phyloP scores from a whole-genome alignment of 169 alveolate species.

The Eimeria acervulina region DNA sequence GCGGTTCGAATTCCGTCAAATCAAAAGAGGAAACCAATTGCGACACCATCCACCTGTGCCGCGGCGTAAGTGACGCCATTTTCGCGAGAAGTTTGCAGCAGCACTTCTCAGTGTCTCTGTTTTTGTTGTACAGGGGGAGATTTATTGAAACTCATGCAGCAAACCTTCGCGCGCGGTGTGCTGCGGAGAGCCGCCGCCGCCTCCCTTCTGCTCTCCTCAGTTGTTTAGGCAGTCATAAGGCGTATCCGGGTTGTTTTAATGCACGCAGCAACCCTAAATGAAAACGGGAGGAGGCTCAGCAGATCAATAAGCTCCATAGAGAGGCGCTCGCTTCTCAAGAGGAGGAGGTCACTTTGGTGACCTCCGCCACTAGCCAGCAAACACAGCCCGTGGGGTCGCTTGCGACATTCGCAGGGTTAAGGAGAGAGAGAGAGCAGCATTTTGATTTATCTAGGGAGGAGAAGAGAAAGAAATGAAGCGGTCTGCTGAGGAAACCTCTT shows the following conservation, averaged over 20 bases:
- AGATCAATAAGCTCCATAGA: background rate
- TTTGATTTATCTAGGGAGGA: background rate
- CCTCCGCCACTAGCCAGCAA: background rate
- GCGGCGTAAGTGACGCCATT: constrained; percentile 76
- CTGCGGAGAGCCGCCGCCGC: background rate
- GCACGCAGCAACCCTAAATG: background rate
- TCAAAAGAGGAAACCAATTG: constrained; percentile 66
- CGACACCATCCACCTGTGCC: constrained; percentile 83
- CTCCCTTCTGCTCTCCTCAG: background rate
- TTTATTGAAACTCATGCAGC: background rate
- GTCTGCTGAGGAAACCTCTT: background rate
- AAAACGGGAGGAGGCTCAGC: background rate
- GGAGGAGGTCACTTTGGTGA: constrained; percentile 25
- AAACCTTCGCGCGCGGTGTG: background rate
- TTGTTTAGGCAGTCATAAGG: background rate
- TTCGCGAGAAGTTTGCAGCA: background rate
- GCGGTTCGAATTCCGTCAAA: constrained; percentile 44
- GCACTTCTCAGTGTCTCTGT: background rate
- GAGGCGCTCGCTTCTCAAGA: background rate
- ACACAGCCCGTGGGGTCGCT: background rate
- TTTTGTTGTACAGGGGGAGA: background rate
- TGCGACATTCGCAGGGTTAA: background rate
- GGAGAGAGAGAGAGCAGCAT: background rate
- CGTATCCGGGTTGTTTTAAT: background rate
- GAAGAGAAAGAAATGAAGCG: background rate